Evolutionary conservation across 2,329 filamentous ascomycete genomes (phyloP), one percentile per base, ranked within the genome.

Genomic region (Sphaerulina musiva): DNA sequence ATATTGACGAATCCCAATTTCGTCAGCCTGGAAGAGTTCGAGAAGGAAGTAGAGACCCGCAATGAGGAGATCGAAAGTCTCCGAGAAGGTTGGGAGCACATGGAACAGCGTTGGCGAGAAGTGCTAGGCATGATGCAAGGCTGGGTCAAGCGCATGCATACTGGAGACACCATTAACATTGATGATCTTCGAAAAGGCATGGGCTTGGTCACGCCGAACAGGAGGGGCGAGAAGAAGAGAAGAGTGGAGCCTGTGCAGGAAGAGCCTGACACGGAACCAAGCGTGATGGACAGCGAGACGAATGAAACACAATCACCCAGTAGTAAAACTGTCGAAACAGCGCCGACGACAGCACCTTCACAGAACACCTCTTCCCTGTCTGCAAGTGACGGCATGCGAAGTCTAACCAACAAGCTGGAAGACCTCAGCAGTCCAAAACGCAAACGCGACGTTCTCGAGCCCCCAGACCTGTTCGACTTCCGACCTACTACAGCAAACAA

Each of bases 1-100:
- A 81, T 98, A 38, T 77, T 98, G 43, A 96, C 90, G 7, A 97
- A 97, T 66, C 93, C 93, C 1, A 95, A 91, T 2, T 98, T 97
- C 69, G 93, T 96, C 11, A 88, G 92, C 0, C 82, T 97, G 20
- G 93, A 97, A 64, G 93, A 97, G 69, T 89, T 98, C 2, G 85
- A 95, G 66, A 74, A 97, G 64, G 93, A 97, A 70, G 89, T 98
- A 2, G 85, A 95, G 66, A 74, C 90, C n/a, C 83, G 92, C 51
- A 92, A 98, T 60, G 86, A 95, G 56, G 91, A 96, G 69, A 97
- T 98, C 60, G 79, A 80, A 49, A 81, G 88, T 48, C 76, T 98
- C 46, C 83, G 89, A 51, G 82, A 86, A 52, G 89, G 91, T 12
- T 95, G 92, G 86, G 87, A 95, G 68, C 90, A 87, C 72, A 95